Evolutionary conservation across 495 filamentous ascomycete genomes (phyloP), one percentile per base, ranked within the genome.

Genomic region (Penicillium waksmanii): DNA sequence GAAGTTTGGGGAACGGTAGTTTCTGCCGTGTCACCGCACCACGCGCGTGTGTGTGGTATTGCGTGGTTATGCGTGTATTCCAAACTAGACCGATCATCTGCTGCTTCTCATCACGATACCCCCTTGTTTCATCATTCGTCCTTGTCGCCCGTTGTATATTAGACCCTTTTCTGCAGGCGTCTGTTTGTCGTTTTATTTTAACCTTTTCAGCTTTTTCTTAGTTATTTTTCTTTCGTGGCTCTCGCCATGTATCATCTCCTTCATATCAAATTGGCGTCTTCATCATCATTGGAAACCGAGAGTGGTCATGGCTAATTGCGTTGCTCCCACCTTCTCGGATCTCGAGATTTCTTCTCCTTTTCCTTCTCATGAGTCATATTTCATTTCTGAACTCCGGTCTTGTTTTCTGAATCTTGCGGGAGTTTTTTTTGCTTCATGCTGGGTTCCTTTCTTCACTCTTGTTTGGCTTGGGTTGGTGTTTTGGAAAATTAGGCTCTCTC

Each of bases 1-100:
- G 51, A 83, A 82, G 64, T 79, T 77, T 53, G 80, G 80, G 9
- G 81, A 84, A 53, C 77, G 78, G 63, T 82, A 70, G 73, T 54
- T 50, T 21, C 19, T 53, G 48, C 53, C 56, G 58, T 61, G 56
- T 58, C 56, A 63, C 56, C 53, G 25, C 36, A 54, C 42, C 49
- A 51, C 53, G 21, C 59, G 44, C 43, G n/a, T 36, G 36, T 58
- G 36, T 56, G 17, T 61, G 44, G 56, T 42, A 31, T 31, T 31
- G 27, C 27, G 6, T 31, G 27, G 27, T 31, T 31, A 31, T 31
- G 17, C 47, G 18, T 40, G 25, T 58, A 40, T 35, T 21, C 49
- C 42, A 48, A 48, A 27, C 46, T 27, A 48, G 46, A 27, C 31
- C 42, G 57, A 48, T 55, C 50, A 40, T 46, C 63, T 60, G 54